Evolutionary conservation across 768 basidiomycete species (phyloP).

Genomic region (Sistotremastrum suecicum): DNA sequence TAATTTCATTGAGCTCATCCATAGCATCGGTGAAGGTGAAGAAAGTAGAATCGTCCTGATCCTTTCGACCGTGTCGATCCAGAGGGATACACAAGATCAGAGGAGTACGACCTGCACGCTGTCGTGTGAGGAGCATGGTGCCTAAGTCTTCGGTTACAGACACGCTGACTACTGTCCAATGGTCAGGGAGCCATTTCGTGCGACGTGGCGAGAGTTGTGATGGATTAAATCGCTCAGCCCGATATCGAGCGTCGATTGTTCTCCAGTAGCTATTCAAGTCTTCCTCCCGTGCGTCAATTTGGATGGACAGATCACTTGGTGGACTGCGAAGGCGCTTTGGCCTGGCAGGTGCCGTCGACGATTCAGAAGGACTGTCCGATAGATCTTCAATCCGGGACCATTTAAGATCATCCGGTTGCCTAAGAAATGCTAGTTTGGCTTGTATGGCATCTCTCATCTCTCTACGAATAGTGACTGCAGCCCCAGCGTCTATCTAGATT

Average conservation of each 20-base stretch:
- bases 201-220: slow-evolving; percentile 28
- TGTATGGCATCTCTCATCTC: slow-evolving; percentile 78
- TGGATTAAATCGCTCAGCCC: neutral
- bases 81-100: slow-evolving; percentile 84
- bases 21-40: slow-evolving; percentile 66
- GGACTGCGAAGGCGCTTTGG: no score
- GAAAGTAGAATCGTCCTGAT: slow-evolving; percentile 39
- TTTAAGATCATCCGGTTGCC: slow-evolving; percentile 43
- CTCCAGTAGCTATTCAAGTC: slow-evolving; percentile 51
- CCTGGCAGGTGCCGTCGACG: no score
- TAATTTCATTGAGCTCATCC: slow-evolving; percentile 64
- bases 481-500: slow-evolving; percentile 44
- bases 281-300: neutral
- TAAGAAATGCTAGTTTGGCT: slow-evolving; percentile 41
- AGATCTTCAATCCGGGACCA: slow-evolving; percentile 45
- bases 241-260: slow-evolving; percentile 39
- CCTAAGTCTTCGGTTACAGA: slow-evolving; percentile 71
- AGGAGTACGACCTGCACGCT: slow-evolving; percentile 45
- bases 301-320: no score
- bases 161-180: slow-evolving; percentile 80
- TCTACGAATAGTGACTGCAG: slow-evolving; percentile 65
- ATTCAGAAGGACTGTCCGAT: neutral
- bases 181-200: slow-evolving; percentile 38
- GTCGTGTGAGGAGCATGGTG: slow-evolving; percentile 72
- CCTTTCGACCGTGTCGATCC: slow-evolving; percentile 67